Percentiles rank a stretch among this genome's conserved stretches.
Evolutionary conservation across 2,329 filamentous ascomycete genomes (phyloP).

Genomic region (Colletotrichum neosansevieriae): DNA sequence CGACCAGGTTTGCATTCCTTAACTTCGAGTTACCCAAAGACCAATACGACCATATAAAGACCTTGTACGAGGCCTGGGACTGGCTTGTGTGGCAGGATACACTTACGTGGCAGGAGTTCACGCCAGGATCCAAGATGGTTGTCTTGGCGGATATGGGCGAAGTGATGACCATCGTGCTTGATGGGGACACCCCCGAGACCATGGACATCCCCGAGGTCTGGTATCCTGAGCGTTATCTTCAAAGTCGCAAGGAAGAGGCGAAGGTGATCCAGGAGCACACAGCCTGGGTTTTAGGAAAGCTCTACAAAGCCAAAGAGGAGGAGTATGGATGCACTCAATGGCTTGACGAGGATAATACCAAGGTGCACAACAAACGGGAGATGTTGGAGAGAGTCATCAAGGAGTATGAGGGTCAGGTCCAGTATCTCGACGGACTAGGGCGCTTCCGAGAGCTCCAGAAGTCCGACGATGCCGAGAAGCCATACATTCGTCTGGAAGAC

Average conservation of each 20-base stretch:
- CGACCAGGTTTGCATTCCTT: slow-evolving; percentile 56
- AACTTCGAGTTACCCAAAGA: slow-evolving; percentile 54
- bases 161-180: slow-evolving; percentile 62
- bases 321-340: slow-evolving; percentile 43
- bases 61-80: slow-evolving; percentile 62
- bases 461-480: slow-evolving; percentile 53
- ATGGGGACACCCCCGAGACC: slow-evolving; percentile 55
- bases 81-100: slow-evolving; percentile 61
- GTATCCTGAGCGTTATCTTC: slow-evolving; percentile 67
- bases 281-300: slow-evolving; percentile 42
- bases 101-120: slow-evolving; percentile 51
- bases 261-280: slow-evolving; percentile 56
- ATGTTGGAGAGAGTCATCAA: slow-evolving; percentile 47
- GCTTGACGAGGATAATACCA: slow-evolving; percentile 37
- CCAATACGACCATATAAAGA: slow-evolving; percentile 54
- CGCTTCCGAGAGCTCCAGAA: slow-evolving; percentile 53
- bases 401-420: slow-evolving; percentile 41
- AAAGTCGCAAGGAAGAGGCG: slow-evolving; percentile 58
- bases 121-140: slow-evolving; percentile 55
- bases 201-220: slow-evolving; percentile 64
- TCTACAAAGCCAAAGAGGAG: slow-evolving; percentile 36
- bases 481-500: slow-evolving; percentile 53
- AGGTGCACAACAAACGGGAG: slow-evolving; percentile 46
- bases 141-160: slow-evolving; percentile 61
- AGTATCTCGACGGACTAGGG: slow-evolving; percentile 52